A percentile compares a stretch with the other conserved stretches of the same genome.
These are phyloP conservation scores for Cubamyces lactineus DNA, from an alignment of 768 basidiomycete genomes.

Conservation along the genomic window DNA sequence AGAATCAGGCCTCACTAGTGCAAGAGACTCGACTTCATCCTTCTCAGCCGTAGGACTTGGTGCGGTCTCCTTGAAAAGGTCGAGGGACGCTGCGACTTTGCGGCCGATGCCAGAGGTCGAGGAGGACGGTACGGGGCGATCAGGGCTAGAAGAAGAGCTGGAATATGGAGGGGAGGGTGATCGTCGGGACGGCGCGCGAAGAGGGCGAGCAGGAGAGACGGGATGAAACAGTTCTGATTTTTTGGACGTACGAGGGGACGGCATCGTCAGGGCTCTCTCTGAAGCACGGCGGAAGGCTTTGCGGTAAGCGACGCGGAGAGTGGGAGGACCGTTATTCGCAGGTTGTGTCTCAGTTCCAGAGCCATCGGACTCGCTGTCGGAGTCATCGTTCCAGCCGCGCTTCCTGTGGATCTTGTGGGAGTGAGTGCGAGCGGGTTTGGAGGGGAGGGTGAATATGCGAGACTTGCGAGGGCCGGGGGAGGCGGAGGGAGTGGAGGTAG, in stretches of 20 bases:
- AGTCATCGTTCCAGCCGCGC: slow-evolving; percentile 30
- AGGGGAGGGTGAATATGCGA: slow-evolving; percentile 32
- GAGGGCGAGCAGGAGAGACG: slow-evolving; percentile 23
- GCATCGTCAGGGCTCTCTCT: slow-evolving; percentile 39
- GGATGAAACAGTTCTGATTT: slow-evolving; percentile 29
- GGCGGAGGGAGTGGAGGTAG: slow-evolving; percentile 43
- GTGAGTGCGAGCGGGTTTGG: slow-evolving; percentile 26
- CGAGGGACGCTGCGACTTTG: slow-evolving; percentile 81
- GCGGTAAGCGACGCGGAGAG: slow-evolving; percentile 32
- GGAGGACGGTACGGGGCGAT: slow-evolving; percentile 23
- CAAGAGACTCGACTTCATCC: slow-evolving; percentile 35
- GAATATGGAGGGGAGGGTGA: slow-evolving; percentile 34
- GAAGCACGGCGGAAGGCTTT: slow-evolving; percentile 28
- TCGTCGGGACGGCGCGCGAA: slow-evolving; percentile 29
- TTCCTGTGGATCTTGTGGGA: slow-evolving; percentile 35
- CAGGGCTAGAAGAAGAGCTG: slow-evolving; percentile 24
- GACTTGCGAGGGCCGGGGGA: slow-evolving; percentile 33
- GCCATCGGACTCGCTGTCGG: slow-evolving; percentile 46
- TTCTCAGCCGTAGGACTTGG: slow-evolving; percentile 39
- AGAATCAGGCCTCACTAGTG: slow-evolving; percentile 30
- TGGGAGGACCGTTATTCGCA: slow-evolving; percentile 22
- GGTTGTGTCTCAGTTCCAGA: slow-evolving; percentile 47
- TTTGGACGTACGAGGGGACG: slow-evolving; percentile 34
- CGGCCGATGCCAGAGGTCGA: slow-evolving; percentile 61
- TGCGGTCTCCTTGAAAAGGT: slow-evolving; percentile 79